A percentile compares a stretch with the other conserved stretches of the same genome.
Conservation (phyloP, 805 yeast species). For the Starmerella powellii region DNA sequence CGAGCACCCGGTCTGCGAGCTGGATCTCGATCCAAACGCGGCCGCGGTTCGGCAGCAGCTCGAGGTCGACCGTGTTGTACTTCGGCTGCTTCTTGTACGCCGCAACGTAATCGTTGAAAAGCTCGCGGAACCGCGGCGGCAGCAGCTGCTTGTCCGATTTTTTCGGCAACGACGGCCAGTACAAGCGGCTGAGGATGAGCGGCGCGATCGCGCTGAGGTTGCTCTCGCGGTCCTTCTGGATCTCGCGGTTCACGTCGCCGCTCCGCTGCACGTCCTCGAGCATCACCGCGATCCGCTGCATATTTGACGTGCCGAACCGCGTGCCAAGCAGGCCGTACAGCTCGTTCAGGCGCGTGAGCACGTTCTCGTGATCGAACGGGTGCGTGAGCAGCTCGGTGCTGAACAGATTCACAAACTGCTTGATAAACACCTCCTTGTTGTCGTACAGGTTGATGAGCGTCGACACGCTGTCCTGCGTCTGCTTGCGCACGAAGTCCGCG, state of each 20-base stretch:
- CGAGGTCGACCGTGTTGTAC: conserved; percentile 48
- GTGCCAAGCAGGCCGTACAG: conserved; percentile 48
- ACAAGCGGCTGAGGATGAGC: conserved; percentile 58
- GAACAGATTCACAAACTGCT: conserved; percentile 51
- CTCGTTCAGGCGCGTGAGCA: conserved; percentile 37
- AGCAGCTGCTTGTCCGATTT: conserved; percentile 22
- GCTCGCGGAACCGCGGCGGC: conserved; percentile 37
- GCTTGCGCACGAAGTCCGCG: conserved; percentile 61
- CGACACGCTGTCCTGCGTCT: conserved; percentile 52
- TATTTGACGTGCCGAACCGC: conserved; percentile 54
- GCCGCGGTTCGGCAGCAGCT: conserved; percentile 49
- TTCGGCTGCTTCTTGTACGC: conserved; percentile 30
- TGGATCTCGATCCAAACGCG: conserved; percentile 47
- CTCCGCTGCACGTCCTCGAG: conserved; percentile 39
- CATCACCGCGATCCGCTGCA: conserved; percentile 74
- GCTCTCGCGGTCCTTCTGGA: conserved; percentile 16
- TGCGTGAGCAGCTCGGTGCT: conserved; percentile 40
- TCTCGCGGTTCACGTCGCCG: conserved; percentile 10
- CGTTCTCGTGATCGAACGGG: conserved; percentile 1
- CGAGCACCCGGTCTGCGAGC: conserved; percentile 36
- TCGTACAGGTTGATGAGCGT: conserved; percentile 63
- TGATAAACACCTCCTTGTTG: conserved; percentile 50
- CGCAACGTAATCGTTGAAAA: conserved; percentile 33
- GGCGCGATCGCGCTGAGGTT: conserved; percentile 46
- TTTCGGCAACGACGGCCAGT: conserved; percentile 49